Base-by-base conservation (phyloP, 352 stramenopile species). In the Achlya hypogyna region DNA sequence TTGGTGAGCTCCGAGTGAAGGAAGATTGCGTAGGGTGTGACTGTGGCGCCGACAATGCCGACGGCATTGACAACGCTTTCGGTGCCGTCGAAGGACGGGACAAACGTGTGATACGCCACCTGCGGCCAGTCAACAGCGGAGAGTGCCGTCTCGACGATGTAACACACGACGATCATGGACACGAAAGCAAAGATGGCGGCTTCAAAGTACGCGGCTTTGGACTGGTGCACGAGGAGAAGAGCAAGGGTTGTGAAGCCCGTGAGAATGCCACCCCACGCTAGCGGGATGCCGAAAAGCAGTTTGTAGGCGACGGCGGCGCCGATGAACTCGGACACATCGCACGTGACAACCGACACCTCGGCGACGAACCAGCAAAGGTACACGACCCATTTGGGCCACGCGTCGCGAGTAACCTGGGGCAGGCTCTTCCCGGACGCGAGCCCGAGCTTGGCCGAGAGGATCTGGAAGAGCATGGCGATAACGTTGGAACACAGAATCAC, bases 1-100 rank as follows among this genome's bases (percentile, higher is more conserved):
- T 75, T 56, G 2, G 68, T 51, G 1, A 75, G 23, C 8, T 12
- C 29, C 32, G 66, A 74, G 51, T 75, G 71, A 0, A 75, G 52
- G 51, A 63, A 75, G 4, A 75, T 20, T 29, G 70, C 69, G 47
- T 75, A 67, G n/a, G 71, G 71, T 69, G 74, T 75, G 6, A 75
- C 71, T 20, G 71, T 75, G 3, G 71, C 71, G 16, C 71, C 71
- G 3, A 75, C 14, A 29, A 75, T 75, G 35, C 71, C 69, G 10
- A 75, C 35, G 32, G 51, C 71, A 22, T 68, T 29, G 49, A 54
- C 25, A 16, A 54, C 28, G 49, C 25, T 34, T 16, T 14, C 49
- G 25, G 49, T 6, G 6, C 49, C 49, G 25, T 29, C 49, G 12
- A 54, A 34, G 14, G 6, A 14, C 25, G 49, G 49, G 6, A 54